Conservation (phyloP, 2,329 filamentous ascomycete genomes). For the Teratosphaeria viscida region DNA sequence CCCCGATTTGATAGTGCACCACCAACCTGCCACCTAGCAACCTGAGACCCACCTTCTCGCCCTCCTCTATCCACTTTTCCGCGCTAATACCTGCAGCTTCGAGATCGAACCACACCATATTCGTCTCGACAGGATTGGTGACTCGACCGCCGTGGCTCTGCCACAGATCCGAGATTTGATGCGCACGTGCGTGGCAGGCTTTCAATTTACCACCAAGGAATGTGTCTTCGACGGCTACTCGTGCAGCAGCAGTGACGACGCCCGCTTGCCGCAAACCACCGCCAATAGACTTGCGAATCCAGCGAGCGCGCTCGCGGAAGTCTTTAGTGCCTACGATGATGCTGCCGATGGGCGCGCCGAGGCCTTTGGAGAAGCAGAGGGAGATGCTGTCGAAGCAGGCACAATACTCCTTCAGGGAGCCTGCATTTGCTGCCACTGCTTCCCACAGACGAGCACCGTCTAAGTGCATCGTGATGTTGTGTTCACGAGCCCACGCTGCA, state of each 20-base stretch:
- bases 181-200: conserved; percentile 52
- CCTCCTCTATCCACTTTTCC: conserved; percentile 45
- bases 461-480: conserved; percentile 60
- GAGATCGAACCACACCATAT: conserved; percentile 82
- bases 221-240: conserved; percentile 68
- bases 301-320: conserved; percentile 58
- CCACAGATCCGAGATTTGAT: conserved; percentile 57
- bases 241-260: conserved; percentile 62
- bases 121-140: conserved; percentile 66
- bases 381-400: conserved; percentile 62
- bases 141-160: conserved; percentile 57
- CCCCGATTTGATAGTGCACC: conserved; percentile 62
- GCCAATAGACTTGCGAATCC: conserved; percentile 70
- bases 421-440: conserved; percentile 60
- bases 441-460: conserved; percentile 79
- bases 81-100: conserved; percentile 45
- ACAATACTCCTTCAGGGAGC: conserved; percentile 56
- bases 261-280: conserved; percentile 70
- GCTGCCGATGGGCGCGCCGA: conserved; percentile 71
- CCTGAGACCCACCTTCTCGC: conserved; percentile 47
- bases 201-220: conserved; percentile 58
- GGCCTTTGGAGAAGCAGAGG: conserved; percentile 71
- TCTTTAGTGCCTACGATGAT: conserved; percentile 52
- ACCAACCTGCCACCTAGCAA: conserved; percentile 51
- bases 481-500: conserved; percentile 51